Base-by-base conservation (phyloP, 768 basidiomycete genomes). In the Leccinum arenicola region DNA sequence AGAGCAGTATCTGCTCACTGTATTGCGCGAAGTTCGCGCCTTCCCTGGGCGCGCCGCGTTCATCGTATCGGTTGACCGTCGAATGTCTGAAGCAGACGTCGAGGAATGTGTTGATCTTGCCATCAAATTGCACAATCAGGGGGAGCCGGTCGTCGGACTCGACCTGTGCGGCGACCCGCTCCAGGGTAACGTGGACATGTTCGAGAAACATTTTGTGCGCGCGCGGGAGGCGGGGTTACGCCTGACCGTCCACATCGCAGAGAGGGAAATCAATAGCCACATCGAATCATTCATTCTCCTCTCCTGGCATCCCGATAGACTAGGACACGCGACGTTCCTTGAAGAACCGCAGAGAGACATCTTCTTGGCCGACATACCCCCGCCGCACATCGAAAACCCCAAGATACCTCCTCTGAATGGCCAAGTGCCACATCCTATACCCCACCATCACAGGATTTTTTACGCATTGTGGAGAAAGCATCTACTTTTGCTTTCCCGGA, bases 261-360 rank as follows among this genome's bases (percentile, higher is more conserved):
- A 95, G 80, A 89, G 88, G 85, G 86, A 84, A 81, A 0, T 56
- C 58, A 8, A 66, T 73, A 27, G 84, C 83, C 67, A 73, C 84
- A 74, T 77, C 53, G 92, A 94, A 60, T 87, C 87, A 1, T 71
- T 81, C 9, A 68, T 74, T 38, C 74, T 93, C 12, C 79, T 93
- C 0, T 82, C 82, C 1, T 86, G 80, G 70, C 70, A 73, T 21
- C 91, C 91, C 0, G 78, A 86, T 54, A 77, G 92, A 47, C 75
- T 94, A 0, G 89, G 92, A 0, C 92, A 94, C 60, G 92, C 89
- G 3, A 93, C 92, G 0, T 93, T 89, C 73, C 78, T 95, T 58
- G 81, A 82, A 2, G 82, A 83, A 50, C 82, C 84, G 0, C 81
- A 82, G 53, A 63, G 68, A 60, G 71, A 75, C 1, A 68, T 85